These are phyloP conservation scores for Hemileia vastatrix DNA, from an alignment of 1,284 basidiomycete genomes.

Conservation along the genomic window DNA sequence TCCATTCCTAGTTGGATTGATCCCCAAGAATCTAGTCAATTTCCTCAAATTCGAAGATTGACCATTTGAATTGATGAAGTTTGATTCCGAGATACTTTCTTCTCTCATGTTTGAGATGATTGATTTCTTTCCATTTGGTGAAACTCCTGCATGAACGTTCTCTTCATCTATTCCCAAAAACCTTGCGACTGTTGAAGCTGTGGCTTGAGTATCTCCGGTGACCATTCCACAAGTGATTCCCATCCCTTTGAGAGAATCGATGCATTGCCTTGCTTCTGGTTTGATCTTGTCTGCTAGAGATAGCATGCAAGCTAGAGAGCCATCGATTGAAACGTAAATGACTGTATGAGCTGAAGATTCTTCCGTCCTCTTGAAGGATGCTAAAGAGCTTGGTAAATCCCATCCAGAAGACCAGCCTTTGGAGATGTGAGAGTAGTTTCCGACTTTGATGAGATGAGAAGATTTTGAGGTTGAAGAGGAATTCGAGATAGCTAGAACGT, in stretches of 20 bases:
- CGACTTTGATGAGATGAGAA: slow-evolving; percentile 3
- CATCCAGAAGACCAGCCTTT: slow-evolving; percentile 20
- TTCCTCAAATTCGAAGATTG: slow-evolving; percentile 7
- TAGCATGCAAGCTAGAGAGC: slow-evolving; percentile 45
- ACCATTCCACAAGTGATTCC: slow-evolving; percentile 81
- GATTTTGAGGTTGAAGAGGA: background rate
- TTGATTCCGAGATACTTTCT: slow-evolving; percentile 45
- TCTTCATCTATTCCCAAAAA: slow-evolving; percentile 72
- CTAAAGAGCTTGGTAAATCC: slow-evolving; percentile 48
- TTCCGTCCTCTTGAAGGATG: slow-evolving; percentile 59
- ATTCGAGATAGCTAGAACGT: background rate
- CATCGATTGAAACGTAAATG: slow-evolving; percentile 63
- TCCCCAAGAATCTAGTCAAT: background rate
- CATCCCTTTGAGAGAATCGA: slow-evolving; percentile 67
- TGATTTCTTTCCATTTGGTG: slow-evolving; percentile 80
- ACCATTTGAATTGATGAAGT: slow-evolving; percentile 32
- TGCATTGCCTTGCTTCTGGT: slow-evolving; percentile 66
- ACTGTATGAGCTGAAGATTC: slow-evolving; percentile 63
- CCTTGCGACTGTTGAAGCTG: slow-evolving; percentile 72
- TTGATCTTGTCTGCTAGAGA: slow-evolving; percentile 76
- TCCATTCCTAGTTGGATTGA: background rate
- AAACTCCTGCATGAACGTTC: slow-evolving; percentile 76
- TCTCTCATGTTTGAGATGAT: slow-evolving; percentile 68
- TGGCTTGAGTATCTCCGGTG: slow-evolving; percentile 74
- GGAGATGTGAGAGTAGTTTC: slow-evolving; percentile 3